These are phyloP conservation scores for Solanum hybrid DNA, from an alignment of 305 asterid genomes.

Conservation along the genomic window DNA sequence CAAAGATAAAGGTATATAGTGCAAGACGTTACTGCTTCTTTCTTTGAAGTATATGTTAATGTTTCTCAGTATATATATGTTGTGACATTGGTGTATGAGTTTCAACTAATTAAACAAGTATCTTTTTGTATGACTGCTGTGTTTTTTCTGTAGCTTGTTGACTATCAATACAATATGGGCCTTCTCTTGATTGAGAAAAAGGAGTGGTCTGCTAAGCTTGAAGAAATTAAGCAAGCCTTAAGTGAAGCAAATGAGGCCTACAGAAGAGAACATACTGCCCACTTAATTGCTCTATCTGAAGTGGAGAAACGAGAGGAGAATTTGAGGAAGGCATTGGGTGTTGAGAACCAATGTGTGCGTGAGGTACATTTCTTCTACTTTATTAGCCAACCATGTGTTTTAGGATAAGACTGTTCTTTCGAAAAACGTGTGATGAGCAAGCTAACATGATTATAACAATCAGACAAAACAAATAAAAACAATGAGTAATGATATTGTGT, in stretches of 20 bases:
- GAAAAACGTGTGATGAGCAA: background rate
- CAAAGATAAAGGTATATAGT: background rate
- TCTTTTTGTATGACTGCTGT: background rate
- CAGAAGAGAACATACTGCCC: conserved; percentile 61
- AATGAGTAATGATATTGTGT: background rate
- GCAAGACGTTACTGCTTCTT: background rate
- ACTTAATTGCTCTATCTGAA: conserved; percentile 60
- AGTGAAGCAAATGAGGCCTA: conserved; percentile 47
- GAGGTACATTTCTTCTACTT: conserved; percentile 52
- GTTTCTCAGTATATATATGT: background rate
- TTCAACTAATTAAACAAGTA: background rate
- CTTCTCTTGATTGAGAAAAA: conserved; percentile 67
- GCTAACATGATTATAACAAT: background rate
- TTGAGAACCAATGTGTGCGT: conserved; percentile 79
- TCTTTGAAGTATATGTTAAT: background rate
- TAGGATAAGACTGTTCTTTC: background rate
- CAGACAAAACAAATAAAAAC: background rate
- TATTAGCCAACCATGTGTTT: background rate
- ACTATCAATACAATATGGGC: conserved; percentile 94
- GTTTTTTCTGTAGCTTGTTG: conserved; percentile 59
- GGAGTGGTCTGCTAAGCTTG: conserved; percentile 67
- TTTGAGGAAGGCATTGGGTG: conserved; percentile 86
- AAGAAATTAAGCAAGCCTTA: conserved; percentile 53
- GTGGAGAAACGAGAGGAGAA: conserved; percentile 88
- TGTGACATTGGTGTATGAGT: background rate